Conservation (phyloP, 2,329 filamentous ascomycete species). For the Alternaria ethzedia region DNA sequence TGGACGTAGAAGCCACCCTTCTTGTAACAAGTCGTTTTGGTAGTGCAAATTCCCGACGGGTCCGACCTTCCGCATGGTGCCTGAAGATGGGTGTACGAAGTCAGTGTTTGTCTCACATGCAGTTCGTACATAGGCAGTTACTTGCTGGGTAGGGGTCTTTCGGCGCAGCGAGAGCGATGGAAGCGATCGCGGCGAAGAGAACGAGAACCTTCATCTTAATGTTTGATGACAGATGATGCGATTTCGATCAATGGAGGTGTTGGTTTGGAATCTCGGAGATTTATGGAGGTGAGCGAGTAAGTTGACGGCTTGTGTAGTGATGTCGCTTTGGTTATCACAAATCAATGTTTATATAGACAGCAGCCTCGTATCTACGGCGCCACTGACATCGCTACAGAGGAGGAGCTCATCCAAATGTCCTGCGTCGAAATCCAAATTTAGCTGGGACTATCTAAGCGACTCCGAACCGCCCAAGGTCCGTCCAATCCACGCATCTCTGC, state of each 20-base stretch:
- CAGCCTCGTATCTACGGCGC: constrained; percentile 7
- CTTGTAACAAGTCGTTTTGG: constrained; percentile 29
- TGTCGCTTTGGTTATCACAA: not conserved
- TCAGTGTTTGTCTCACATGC: no score
- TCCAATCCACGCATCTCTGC: constrained; percentile 3
- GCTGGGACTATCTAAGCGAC: not conserved
- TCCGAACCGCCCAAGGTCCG: not conserved
- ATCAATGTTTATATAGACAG: constrained; percentile 14
- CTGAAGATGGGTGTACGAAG: no score
- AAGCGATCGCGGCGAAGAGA: constrained; percentile 19
- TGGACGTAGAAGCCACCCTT: constrained; percentile 40
- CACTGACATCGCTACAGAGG: constrained; percentile 10
- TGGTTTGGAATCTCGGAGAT: not conserved
- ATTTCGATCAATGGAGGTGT: not conserved
- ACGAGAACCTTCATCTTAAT: constrained; percentile 20
- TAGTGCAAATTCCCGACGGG: constrained; percentile 38
- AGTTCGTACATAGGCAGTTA: no score
- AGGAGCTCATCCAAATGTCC: not conserved
- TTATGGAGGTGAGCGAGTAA: not conserved
- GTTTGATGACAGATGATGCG: not conserved
- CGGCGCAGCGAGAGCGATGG: constrained; percentile 25
- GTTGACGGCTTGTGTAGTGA: not conserved
- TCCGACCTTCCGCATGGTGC: constrained; percentile 36
- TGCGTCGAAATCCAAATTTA: constrained; percentile 7
- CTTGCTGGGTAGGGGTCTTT: constrained; percentile 37